Evolutionary conservation across 176 grass and related monocot species (phyloP), one percentile per base, ranked within the genome.

Genomic region (Triticum timopheevii): DNA sequence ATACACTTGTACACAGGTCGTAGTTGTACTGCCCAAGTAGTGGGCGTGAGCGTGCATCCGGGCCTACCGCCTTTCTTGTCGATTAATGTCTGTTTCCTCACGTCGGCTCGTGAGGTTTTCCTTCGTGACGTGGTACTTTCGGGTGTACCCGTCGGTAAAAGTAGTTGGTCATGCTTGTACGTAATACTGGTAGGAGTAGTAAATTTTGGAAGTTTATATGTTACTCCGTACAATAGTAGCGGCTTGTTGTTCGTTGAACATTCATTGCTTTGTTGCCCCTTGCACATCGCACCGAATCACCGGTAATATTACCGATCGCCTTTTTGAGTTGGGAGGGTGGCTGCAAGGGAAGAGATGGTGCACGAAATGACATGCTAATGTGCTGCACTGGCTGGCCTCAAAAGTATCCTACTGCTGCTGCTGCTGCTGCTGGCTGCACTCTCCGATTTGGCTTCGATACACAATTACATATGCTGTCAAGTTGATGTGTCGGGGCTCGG

Each of bases 31-130:
- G 80, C 73, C 80, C 72, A 87, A 76, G 76, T 64, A 77, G 77
- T 70, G 81, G 81, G 81, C 62, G 85, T 68, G 69, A 74, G 80
- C 78, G 81, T 80, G 81, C 81, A 80, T 22, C 66, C 49, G 76
- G 81, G 3, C 61, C 89, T 65, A 42, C 64, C 36, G 45, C 38
- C 72, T 84, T 75, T 45, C 85, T 31, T 85, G 82, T 91, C 69
- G 69, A 87, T 84, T 69, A 69, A 70, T 88, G 61, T 40, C 63
- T 87, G 81, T 39, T 81, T 24, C 69, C 61, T 82, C 89, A 87
- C 85, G 85, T 85, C 63, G 62, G 71, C 38, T 6, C 77, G 6
- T 74, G 81, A 62, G 76, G 76, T 5, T 81, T 85, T 69, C 13
- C 44, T 68, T 59, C 76, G 34, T 84, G 81, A 73, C 61, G 65